Evolutionary conservation across 352 stramenopile genomes (phyloP), one percentile per base, ranked within the genome.

Genomic region (Proteromonas lacertae): DNA sequence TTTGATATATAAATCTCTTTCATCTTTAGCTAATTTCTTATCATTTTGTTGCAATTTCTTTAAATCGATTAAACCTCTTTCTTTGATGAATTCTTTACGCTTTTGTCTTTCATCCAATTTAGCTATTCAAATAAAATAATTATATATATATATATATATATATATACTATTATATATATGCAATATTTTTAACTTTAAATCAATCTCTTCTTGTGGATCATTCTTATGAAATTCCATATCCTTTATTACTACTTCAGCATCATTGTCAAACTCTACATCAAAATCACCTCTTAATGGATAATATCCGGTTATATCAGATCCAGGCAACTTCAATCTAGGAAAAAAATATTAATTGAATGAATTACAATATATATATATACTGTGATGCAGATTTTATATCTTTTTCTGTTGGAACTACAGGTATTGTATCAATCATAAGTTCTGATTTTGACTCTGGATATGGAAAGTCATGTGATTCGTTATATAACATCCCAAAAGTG

Each of bases 141-240:
- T n/a, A n/a, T n/a, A n/a, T n/a, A n/a, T n/a, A n/a, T n/a, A n/a
- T 57, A 46, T 46, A 88, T 90, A 62, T 88, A 90, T 28, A 83
- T 80, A 37, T n/a, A n/a, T n/a, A n/a, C n/a, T n/a, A n/a, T n/a
- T n/a, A n/a, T n/a, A n/a, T n/a, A n/a, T n/a, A n/a, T 68, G 53
- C 34, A 89, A 69, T 17, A 90, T 56, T 40, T 78, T 66, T 21
- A 87, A 56, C 55, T 90, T 90, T 29, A 86, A 53, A 40, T 73
- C 64, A 22, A 60, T 56, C 51, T 88, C 69, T 8, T 58, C 64
- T n/a, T 63, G 56, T 38, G 78, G 57, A 2, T 81, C 69, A 4
- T 62, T 57, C 25, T 73, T 69, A 45, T 33, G 9, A 39, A 66
- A 65, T 22, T 83, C 68, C 63, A 90, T 82, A 51, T 89, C 69